Conservation (phyloP, 805 yeast species). For the Zygoascus biomembranicola region DNA sequence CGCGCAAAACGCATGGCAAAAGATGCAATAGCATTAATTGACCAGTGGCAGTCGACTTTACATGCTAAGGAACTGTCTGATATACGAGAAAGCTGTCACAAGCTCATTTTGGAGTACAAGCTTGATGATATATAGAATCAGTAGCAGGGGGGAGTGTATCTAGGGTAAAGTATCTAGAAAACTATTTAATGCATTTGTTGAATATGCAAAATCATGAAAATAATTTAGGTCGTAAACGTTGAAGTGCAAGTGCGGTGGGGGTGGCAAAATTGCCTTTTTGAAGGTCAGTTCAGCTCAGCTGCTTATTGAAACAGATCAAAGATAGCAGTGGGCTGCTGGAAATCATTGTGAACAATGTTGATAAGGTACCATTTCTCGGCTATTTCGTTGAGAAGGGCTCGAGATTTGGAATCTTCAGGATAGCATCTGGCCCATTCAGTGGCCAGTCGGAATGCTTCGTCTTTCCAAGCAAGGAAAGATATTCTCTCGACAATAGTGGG, state of each 20-base stretch:
- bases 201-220: neutral
- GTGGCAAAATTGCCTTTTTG: neutral
- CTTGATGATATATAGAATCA: neutral
- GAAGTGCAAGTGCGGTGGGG: neutral
- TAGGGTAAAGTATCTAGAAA: neutral
- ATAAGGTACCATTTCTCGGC: conserved; percentile 62
- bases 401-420: conserved; percentile 26
- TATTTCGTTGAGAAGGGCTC: conserved; percentile 38
- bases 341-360: conserved; percentile 88
- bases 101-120: neutral
- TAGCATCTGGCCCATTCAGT: conserved; percentile 58
- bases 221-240: neutral
- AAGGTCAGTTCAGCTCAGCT: neutral
- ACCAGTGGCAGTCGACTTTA: neutral
- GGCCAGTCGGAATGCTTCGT: conserved; percentile 79
- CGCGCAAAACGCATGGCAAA: neutral
- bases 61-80: neutral
- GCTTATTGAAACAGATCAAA: conserved; percentile 22
- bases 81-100: neutral
- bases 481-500: conserved; percentile 92
- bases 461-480: conserved; percentile 95
- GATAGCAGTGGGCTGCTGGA: conserved; percentile 25
- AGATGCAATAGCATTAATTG: neutral
- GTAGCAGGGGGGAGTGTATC: neutral
- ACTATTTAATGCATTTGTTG: conserved; percentile 3